Base-by-base conservation (phyloP, 176 grass and related monocot genomes). In the Raddia guianensis region DNA sequence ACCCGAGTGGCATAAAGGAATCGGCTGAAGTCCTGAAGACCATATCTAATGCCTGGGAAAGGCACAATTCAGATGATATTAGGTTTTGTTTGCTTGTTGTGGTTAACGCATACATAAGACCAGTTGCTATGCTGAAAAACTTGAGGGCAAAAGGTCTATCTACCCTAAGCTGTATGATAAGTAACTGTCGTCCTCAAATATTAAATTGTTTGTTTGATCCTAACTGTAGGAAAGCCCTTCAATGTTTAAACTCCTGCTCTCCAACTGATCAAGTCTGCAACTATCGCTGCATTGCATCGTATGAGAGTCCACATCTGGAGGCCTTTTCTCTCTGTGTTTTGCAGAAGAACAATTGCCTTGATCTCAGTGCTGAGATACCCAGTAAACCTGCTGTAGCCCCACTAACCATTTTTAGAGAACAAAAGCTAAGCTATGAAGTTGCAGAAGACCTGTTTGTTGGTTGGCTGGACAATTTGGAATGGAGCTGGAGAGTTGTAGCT, bases 341-440 rank as follows among this genome's bases (percentile, higher is more conserved):
- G 89, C 88, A 98, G 82, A 98, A 98, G 86, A 72, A 98, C 83
- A 98, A 98, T 80, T 98, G 92, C 57, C 91, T 98, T 59, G 90
- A 91, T 53, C 90, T 93, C 70, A 88, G 89, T 89, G 95, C 95
- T 27, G 90, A 87, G 53, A 95, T 95, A 78, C 90, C 95, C 9
- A 87, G 66, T 58, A 95, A 91, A 69, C 95, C 92, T 1, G 67
- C 35, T 72, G 84, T 95, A 63, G 37, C 54, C 68, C 92, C 90
- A 7, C 49, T 98, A 46, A 67, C 73, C 50, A 91, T 89, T 63
- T 95, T 95, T 77, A 86, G 90, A 48, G 95, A 91, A 78, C 81
- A 86, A 64, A 78, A 42, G 21, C 87, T 92, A 83, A 94, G 66
- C 81, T 90, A 98, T 93, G 90, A 98, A 81, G 42, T 92, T 52